Base-by-base conservation (phyloP, 179 eudicot species). In the Sideroxylon spinosum region DNA sequence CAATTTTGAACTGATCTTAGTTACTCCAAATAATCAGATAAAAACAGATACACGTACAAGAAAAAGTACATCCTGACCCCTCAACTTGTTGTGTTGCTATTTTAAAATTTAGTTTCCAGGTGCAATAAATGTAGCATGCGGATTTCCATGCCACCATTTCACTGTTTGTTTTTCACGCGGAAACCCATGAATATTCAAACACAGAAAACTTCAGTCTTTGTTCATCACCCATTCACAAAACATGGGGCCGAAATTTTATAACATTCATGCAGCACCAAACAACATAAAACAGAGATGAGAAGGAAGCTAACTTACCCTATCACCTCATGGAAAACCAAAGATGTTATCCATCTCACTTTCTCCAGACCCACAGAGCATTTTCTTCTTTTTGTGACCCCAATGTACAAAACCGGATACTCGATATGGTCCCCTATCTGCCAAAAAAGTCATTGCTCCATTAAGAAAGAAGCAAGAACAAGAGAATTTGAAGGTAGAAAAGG, bases 381-480 rank as follows among this genome's bases (percentile, higher is more conserved):
- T 85, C 99, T 87, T 90, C 86, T 89, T 84, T 95, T 90, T 37
- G 82, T 86, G 65, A 95, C 92, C 48, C 97, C 95, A 78, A 95
- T 85, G 78, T 89, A 89, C 57, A 90, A 65, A 80, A 85, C 87
- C 71, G 85, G 85, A 65, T 72, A 81, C 55, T 85, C 84, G 65
- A 76, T 74, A 55, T 66, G 83, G 73, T 85, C 86, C 50, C 84
- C 90, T 49, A 89, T 78, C 98, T 95, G 92, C 77, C 75, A 84
- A 23, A 75, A 81, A 75, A 81, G 29, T 16, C 56, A 85, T 32
- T 14, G 49, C 75, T 57, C 29, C 17, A 1, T 57, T 74, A 25
- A 59, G 29, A 9, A 59, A 57, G 28, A 37, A 52, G 56, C 56
- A 52, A 52, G 12, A 32, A 73, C 6, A 80, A 9, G 49, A 52